Conservation (phyloP, 1,284 basidiomycete species). For the Puccinia triticina region DNA sequence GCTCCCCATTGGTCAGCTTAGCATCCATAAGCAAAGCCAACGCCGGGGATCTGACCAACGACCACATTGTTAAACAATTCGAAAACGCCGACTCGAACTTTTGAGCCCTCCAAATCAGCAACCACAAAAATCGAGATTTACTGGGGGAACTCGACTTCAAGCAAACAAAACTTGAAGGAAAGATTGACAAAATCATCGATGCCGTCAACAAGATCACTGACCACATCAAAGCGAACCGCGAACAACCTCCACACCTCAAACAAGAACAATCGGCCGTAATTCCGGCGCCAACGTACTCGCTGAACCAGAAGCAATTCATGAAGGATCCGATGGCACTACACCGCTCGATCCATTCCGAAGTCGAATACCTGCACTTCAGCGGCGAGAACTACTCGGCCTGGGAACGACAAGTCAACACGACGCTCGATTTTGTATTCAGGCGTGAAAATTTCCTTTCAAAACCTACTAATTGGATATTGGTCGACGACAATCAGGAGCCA, state of each 20-base stretch:
- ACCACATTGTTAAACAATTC: not conserved
- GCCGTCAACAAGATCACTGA: no score
- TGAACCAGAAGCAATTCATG: not conserved
- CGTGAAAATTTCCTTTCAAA: not conserved
- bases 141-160: no score
- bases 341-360: not conserved
- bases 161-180: no score
- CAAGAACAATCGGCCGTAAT: no score
- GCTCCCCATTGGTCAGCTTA: no score
- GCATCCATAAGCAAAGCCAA: not conserved
- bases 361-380: not conserved
- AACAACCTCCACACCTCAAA: no score
- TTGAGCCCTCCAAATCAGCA: conserved; percentile 1
- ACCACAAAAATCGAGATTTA: not conserved
- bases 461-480: not conserved
- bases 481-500: not conserved
- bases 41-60: not conserved
- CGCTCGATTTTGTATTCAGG: not conserved
- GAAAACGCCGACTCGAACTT: not conserved
- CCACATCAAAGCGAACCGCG: no score
- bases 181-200: no score
- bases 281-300: not conserved
- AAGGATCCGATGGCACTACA: not conserved
- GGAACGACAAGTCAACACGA: not conserved
- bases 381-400: not conserved